Evolutionary conservation across 768 basidiomycete genomes (phyloP).

Genomic region (Daedalea quercina): DNA sequence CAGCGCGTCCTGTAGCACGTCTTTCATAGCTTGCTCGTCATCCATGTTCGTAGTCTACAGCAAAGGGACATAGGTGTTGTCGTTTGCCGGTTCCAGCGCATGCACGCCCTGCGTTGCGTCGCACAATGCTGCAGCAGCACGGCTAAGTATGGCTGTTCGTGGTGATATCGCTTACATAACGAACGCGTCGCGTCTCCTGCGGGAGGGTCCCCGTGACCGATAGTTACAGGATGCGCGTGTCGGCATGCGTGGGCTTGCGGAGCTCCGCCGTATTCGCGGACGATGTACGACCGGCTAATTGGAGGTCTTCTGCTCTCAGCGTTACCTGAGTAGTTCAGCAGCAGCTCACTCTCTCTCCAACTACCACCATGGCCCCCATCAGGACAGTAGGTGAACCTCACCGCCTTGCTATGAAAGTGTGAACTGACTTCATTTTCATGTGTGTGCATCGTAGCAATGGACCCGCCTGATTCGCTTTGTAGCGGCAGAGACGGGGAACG

Average conservation of each 20-base stretch:
- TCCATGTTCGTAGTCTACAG: background rate
- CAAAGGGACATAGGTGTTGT: background rate
- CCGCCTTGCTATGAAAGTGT: background rate
- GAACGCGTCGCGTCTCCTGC: slow-evolving; percentile 6
- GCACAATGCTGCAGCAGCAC: background rate
- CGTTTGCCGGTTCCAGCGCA: background rate
- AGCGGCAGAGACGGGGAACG: slow-evolving; percentile 62
- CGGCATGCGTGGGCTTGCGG: background rate
- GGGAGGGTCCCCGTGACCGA: background rate
- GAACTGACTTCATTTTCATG: background rate
- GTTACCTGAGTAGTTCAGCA: background rate
- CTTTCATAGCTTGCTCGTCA: slow-evolving; percentile 27
- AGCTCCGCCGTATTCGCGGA: slow-evolving; percentile 3
- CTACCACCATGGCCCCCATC: slow-evolving; percentile 47
- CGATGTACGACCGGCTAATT: background rate
- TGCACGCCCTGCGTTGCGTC: background rate
- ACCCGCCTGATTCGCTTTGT: slow-evolving; percentile 78
- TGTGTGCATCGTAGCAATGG: slow-evolving; percentile 48
- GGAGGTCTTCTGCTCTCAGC: background rate
- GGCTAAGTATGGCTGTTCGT: background rate
- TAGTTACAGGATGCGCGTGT: background rate
- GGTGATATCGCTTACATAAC: background rate
- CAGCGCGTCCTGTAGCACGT: slow-evolving; percentile 50
- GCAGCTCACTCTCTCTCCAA: background rate
- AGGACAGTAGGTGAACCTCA: slow-evolving; percentile 36